These are phyloP conservation scores for Conidiobolus incongruus DNA, from an alignment of 371 early-diverging fungal species.

Conservation along the genomic window DNA sequence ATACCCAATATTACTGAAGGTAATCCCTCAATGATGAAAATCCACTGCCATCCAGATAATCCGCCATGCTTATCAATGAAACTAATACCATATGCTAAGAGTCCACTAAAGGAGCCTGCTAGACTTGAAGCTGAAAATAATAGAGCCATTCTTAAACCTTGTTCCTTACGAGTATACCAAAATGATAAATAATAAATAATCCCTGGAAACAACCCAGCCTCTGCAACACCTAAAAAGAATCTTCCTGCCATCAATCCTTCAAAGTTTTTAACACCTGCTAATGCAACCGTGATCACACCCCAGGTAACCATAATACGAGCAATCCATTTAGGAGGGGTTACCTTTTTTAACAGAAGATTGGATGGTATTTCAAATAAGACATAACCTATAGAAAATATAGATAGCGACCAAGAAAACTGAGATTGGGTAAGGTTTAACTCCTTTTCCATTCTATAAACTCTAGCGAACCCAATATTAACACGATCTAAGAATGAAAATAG, in stretches of 20 bases:
- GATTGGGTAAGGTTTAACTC: neutral
- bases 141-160: neutral
- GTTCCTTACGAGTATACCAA: too few relatives aligned
- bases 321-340: neutral
- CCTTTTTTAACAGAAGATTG: neutral
- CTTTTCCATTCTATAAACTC: neutral
- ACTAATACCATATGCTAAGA: neutral
- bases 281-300: neutral
- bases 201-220: too few relatives aligned
- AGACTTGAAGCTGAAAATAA: neutral
- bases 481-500: too few relatives aligned
- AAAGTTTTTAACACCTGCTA: neutral
- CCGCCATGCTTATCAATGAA: neutral
- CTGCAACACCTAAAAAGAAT: too few relatives aligned
- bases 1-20: neutral
- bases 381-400: slow-evolving; percentile 2
- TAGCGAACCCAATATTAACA: too few relatives aligned
- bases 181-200: too few relatives aligned
- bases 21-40: neutral
- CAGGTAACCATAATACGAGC: neutral
- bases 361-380: neutral
- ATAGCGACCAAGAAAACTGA: neutral
- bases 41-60: too few relatives aligned
- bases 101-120: neutral
- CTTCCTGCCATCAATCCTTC: neutral